phyloP scores from a whole-genome alignment of 371 early-diverging fungal genomes.

The Basidiobolus meristosporus region DNA sequence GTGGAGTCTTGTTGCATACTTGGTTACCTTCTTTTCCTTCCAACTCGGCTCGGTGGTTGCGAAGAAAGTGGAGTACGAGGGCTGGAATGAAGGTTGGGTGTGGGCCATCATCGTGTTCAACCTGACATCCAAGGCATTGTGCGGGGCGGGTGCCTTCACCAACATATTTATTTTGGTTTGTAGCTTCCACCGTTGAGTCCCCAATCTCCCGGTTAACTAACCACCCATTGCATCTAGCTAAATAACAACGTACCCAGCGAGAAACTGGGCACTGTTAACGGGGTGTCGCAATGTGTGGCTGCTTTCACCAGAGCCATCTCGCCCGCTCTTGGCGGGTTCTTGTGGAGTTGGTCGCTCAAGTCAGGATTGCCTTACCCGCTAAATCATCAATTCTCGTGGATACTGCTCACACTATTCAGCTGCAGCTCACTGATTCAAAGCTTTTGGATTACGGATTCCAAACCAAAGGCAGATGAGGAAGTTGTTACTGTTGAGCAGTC shows the following conservation, averaged over 20 bases:
- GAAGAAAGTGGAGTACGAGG: background rate
- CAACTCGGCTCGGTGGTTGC: constrained; percentile 8
- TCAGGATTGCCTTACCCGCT: background rate
- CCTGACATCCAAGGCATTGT: constrained; percentile 18
- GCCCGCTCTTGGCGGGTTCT: background rate
- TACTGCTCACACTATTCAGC: background rate
- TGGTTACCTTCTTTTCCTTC: constrained; percentile 17
- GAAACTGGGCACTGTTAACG: constrained; percentile 34
- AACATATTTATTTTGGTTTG: constrained; percentile 33
- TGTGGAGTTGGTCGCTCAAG: constrained; percentile 1
- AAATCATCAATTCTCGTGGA: constrained; percentile 2
- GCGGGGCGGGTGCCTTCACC: constrained; percentile 32
- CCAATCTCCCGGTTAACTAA: too few relatives aligned
- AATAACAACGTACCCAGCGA: background rate
- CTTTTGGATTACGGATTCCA: too few relatives aligned
- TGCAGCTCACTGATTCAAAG: background rate
- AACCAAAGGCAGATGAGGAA: too few relatives aligned
- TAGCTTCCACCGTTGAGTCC: background rate
- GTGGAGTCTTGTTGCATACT: constrained; percentile 13
- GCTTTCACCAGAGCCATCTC: background rate
- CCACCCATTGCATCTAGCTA: background rate
- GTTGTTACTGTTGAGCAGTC: too few relatives aligned
- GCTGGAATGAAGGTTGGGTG: constrained; percentile 7
- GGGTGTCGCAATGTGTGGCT: background rate
- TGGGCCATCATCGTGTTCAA: constrained; percentile 13